phyloP scores from a whole-genome alignment of 2,329 filamentous ascomycete genomes.

The Monosporascus cannonballus region DNA sequence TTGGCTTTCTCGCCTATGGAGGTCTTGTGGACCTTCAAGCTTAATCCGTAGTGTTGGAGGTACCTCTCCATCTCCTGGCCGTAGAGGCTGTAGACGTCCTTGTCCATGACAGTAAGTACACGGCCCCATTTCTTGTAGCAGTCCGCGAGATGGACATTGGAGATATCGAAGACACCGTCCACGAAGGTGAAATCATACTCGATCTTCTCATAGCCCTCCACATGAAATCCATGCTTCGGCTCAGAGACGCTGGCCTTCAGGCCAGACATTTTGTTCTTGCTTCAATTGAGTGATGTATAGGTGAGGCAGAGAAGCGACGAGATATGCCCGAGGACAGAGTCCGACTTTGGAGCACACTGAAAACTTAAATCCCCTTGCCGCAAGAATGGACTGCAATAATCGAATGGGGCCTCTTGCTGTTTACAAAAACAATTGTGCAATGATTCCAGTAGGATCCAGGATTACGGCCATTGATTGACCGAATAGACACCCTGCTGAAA shows the following conservation, averaged over 20 bases:
- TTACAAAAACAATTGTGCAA: not conserved
- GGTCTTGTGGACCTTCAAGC: conserved; percentile 62
- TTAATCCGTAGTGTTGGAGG: conserved; percentile 57
- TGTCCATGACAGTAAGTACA: conserved; percentile 62
- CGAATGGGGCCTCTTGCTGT: not conserved
- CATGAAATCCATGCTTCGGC: conserved; percentile 60
- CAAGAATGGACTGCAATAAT: not conserved
- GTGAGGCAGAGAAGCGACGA: not conserved
- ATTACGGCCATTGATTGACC: not conserved
- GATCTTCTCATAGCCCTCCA: conserved; percentile 70
- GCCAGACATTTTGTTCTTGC: conserved; percentile 54
- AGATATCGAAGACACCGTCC: conserved; percentile 58
- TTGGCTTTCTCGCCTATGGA: conserved; percentile 73
- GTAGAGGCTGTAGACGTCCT: conserved; percentile 65
- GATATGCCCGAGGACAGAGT: not conserved
- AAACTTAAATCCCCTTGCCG: not conserved
- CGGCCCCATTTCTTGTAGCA: conserved; percentile 61
- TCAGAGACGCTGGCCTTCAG: conserved; percentile 59
- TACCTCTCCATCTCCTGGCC: conserved; percentile 60
- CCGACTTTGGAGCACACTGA: not conserved
- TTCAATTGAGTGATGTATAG: not conserved
- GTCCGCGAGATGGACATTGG: conserved; percentile 55
- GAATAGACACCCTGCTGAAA: not conserved
- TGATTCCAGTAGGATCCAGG: not conserved
- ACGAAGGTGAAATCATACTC: conserved; percentile 71